Evolutionary conservation across 75 land plant genomes (phyloP).

Genomic region (Sequoiadendron giganteum): DNA sequence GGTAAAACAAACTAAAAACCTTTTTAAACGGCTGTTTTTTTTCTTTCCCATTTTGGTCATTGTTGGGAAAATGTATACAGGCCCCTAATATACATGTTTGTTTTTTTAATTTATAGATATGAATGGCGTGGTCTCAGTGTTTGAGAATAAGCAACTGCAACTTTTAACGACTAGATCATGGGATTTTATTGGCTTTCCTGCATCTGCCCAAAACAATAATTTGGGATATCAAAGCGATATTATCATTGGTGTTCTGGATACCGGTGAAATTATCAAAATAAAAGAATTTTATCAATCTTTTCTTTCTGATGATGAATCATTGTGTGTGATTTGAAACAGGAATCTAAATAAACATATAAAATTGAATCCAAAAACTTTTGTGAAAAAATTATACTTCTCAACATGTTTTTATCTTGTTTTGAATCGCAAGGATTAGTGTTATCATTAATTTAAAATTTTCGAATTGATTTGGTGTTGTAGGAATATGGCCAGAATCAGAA

Average conservation of each 20-base stretch:
- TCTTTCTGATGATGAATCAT: no score
- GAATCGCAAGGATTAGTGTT: no score
- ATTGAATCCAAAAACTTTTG: no score
- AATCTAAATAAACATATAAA: no score
- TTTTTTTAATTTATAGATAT: conserved; percentile 17
- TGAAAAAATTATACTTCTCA: no score
- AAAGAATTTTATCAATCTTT: not conserved
- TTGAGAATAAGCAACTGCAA: conserved; percentile 24
- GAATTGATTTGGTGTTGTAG: conserved; percentile 1
- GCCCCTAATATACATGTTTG: not conserved
- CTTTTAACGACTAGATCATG: conserved; percentile 66
- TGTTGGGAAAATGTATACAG: no score
- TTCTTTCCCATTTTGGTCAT: no score
- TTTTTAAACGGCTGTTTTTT: no score
- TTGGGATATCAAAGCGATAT: conserved; percentile 29
- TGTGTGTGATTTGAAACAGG: no score
- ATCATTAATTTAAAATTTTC: not conserved
- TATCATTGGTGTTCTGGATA: conserved; percentile 59
- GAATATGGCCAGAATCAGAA: conserved; percentile 38
- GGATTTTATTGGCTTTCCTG: conserved; percentile 29
- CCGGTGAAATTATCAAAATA: conserved; percentile 25
- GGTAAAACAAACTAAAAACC: not conserved
- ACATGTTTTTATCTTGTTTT: no score
- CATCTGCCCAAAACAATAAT: conserved; percentile 10
- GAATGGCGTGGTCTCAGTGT: conserved; percentile 42